Evolutionary conservation across 306 rosid species (phyloP).

Genomic region (Elaeagnus macrophylla): DNA sequence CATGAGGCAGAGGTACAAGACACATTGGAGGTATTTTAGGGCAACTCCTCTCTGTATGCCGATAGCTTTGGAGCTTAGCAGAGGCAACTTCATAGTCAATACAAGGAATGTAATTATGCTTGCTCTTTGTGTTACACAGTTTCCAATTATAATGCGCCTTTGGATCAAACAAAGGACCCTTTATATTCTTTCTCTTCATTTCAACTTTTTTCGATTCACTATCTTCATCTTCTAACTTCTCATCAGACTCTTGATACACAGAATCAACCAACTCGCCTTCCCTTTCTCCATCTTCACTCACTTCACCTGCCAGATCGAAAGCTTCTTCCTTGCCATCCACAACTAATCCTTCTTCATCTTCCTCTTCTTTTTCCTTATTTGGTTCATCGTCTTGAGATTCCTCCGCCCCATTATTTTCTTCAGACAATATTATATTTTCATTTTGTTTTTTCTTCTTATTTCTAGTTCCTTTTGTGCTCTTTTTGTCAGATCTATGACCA

Average conservation of each 20-base stretch:
- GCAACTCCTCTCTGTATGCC: conserved; percentile 92
- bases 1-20: conserved; percentile 72
- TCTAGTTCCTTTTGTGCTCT: conserved; percentile 22
- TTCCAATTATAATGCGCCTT: conserved; percentile 69
- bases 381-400: conserved; percentile 32
- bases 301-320: conserved; percentile 29
- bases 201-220: conserved; percentile 18
- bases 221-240: conserved; percentile 30
- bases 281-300: conserved; percentile 27
- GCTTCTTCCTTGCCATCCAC: conserved; percentile 37
- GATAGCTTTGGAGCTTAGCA: conserved; percentile 56
- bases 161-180: conserved; percentile 77
- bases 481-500: conserved; percentile 30
- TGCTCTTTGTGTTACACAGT: conserved; percentile 66
- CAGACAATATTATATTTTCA: conserved; percentile 23
- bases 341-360: conserved; percentile 39
- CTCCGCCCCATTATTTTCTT: conserved; percentile 19
- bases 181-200: conserved; percentile 33
- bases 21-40: conserved; percentile 61
- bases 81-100: conserved; percentile 59
- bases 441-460: conserved; percentile 29
- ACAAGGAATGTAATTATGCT: conserved; percentile 88
- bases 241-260: conserved; percentile 45
- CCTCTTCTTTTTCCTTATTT: conserved; percentile 26
- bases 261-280: conserved; percentile 34